These are phyloP conservation scores for Centrapalus pauciflorus DNA, from an alignment of 129 eudicot species.

Conservation along the genomic window DNA sequence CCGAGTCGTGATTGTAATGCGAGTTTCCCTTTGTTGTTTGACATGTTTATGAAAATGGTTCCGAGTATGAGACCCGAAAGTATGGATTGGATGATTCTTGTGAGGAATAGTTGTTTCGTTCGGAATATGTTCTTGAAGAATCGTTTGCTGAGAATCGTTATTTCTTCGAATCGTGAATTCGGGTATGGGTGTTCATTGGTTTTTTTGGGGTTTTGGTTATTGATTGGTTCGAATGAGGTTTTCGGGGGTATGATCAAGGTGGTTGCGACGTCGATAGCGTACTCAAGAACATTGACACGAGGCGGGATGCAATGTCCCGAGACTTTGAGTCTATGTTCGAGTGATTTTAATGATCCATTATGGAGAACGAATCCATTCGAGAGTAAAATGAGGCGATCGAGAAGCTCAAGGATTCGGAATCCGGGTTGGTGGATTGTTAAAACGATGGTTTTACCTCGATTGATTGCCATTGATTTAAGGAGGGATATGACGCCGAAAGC, in stretches of 20 bases:
- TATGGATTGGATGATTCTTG: slow-evolving; percentile 65
- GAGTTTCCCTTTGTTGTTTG: slow-evolving; percentile 35
- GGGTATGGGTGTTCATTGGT: slow-evolving; percentile 21
- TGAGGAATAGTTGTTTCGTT: slow-evolving; percentile 75
- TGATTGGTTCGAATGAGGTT: slow-evolving; percentile 1
- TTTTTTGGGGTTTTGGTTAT: background rate
- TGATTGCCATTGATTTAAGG: slow-evolving; percentile 54
- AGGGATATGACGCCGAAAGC: slow-evolving; percentile 69
- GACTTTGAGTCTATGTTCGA: slow-evolving; percentile 53
- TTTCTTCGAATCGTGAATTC: slow-evolving; percentile 54
- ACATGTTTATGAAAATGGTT: slow-evolving; percentile 56
- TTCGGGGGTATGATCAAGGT: slow-evolving; percentile 34
- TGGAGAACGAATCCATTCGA: slow-evolving; percentile 72
- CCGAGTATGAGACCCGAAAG: slow-evolving; percentile 73
- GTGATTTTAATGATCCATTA: slow-evolving; percentile 60
- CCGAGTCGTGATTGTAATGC: slow-evolving; percentile 73
- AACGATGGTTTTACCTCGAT: slow-evolving; percentile 59
- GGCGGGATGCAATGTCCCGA: slow-evolving; percentile 61
- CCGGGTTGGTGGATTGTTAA: slow-evolving; percentile 96
- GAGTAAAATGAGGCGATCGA: slow-evolving; percentile 69
- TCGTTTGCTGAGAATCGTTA: slow-evolving; percentile 53
- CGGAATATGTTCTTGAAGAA: slow-evolving; percentile 76
- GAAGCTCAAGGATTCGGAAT: slow-evolving; percentile 67
- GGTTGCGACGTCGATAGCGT: slow-evolving; percentile 60
- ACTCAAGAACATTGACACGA: slow-evolving; percentile 87